Percentiles rank a stretch among this genome's conserved stretches.
These are phyloP conservation scores for Arthrobotrys conoides DNA, from an alignment of 2,329 filamentous ascomycete genomes.

Conservation along the genomic window DNA sequence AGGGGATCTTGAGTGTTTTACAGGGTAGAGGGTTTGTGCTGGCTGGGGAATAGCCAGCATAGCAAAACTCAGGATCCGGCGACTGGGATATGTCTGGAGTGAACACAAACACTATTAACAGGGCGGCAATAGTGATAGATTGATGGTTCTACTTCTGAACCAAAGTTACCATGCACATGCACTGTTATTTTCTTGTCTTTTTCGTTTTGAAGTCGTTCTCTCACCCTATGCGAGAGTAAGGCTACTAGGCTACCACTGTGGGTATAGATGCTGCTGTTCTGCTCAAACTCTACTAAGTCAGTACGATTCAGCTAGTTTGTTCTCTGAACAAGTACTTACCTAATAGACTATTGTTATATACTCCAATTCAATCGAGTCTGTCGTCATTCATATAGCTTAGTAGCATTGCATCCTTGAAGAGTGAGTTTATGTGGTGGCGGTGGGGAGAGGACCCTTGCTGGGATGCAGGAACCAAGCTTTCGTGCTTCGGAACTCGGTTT, in stretches of 20 bases:
- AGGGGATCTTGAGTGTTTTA: conserved; percentile 38
- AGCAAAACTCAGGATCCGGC: conserved; percentile 23
- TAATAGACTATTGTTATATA: conserved; percentile 3
- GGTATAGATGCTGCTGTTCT: conserved; percentile 16
- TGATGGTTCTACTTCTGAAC: conserved; percentile 5
- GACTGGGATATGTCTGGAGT: conserved; percentile 28
- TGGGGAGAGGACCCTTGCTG: conserved; percentile 17
- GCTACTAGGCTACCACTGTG: neutral
- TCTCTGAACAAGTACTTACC: conserved; percentile 7
- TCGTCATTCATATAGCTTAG: neutral
- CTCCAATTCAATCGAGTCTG: conserved; percentile 12
- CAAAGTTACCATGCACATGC: conserved; percentile 23
- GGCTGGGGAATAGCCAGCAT: conserved; percentile 15
- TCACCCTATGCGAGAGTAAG: conserved; percentile 3
- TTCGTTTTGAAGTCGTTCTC: conserved; percentile 1
- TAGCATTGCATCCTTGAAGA: neutral
- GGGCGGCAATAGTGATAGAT: conserved; percentile 37
- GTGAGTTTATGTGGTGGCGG: no score
- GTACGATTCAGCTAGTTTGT: conserved; percentile 4
- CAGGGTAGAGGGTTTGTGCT: conserved; percentile 20
- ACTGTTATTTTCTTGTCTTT: conserved; percentile 12
- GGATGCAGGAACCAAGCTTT: conserved; percentile 28
- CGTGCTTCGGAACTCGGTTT: conserved; percentile 33
- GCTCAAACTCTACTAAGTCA: neutral
- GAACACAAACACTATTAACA: conserved; percentile 13